Evolutionary conservation across 73 alveolate genomes (phyloP).

Genomic region (Urostyla sp.): DNA sequence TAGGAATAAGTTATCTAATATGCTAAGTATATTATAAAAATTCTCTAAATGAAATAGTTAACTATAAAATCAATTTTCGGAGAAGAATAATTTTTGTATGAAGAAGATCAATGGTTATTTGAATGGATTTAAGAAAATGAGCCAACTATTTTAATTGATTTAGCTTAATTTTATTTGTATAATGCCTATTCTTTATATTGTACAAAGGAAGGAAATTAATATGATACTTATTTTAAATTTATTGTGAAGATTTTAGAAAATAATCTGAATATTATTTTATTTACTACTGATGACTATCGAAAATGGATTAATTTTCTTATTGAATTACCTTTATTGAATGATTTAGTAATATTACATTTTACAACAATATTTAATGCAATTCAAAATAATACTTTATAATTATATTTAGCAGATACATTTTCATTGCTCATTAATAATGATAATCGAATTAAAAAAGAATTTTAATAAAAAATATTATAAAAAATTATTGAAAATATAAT

Average conservation of each 20-base stretch:
- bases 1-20: slow-evolving; percentile 3
- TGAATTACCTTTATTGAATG: neutral
- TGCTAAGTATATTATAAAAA: slow-evolving; percentile 34
- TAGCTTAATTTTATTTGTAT: slow-evolving; percentile 32
- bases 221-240: neutral
- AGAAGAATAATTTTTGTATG: neutral
- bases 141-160: slow-evolving; percentile 11
- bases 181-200: neutral
- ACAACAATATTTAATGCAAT: neutral
- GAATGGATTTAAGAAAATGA: slow-evolving; percentile 48
- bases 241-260: neutral
- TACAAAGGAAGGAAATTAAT: slow-evolving; percentile 12
- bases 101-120: slow-evolving; percentile 9
- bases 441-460: neutral
- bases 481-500: neutral
- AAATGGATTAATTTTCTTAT: slow-evolving; percentile 36
- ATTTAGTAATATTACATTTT: neutral
- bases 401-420: neutral
- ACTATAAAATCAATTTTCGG: neutral
- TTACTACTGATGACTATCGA: neutral
- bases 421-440: neutral
- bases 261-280: slow-evolving; percentile 8
- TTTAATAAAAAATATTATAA: neutral
- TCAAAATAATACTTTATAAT: neutral
- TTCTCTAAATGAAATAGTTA: neutral